phyloP scores from a whole-genome alignment of 2,329 filamentous ascomycete genomes.

The Emmonsiellopsis sp. region DNA sequence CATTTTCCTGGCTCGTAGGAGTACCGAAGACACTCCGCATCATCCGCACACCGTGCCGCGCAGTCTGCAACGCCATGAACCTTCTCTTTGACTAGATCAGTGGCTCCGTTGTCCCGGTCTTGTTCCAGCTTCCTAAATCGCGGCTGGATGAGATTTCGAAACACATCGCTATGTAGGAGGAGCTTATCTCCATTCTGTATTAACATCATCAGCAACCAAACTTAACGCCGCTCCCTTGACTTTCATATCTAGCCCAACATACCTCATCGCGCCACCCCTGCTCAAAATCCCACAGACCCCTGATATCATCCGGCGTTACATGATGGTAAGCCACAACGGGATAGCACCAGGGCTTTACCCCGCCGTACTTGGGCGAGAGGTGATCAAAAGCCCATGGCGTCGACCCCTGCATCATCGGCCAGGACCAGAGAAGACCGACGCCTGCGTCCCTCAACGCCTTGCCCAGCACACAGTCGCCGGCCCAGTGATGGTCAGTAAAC shows the following conservation, averaged over 20 bases:
- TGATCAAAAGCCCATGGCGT: constrained; percentile 36
- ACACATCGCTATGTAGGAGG: constrained; percentile 8
- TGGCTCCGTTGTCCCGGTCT: constrained; percentile 8
- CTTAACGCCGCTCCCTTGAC: neutral
- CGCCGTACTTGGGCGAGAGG: constrained; percentile 28
- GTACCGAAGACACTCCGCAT: constrained; percentile 8
- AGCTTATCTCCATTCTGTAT: constrained; percentile 1
- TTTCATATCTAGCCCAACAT: neutral
- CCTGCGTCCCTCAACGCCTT: constrained; percentile 39
- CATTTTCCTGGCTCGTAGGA: constrained; percentile 5
- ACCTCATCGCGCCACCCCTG: constrained; percentile 25
- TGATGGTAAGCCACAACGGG: constrained; percentile 43
- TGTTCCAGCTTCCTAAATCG: neutral
- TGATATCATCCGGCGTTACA: constrained; percentile 33
- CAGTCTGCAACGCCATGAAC: constrained; percentile 2
- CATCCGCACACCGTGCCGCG: neutral
- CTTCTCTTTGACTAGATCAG: neutral
- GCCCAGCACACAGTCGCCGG: constrained; percentile 42
- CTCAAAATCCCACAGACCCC: constrained; percentile 38
- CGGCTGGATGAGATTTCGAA: constrained; percentile 5
- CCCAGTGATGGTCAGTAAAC: constrained; percentile 39
- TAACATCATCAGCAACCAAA: neutral
- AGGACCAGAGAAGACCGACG: constrained; percentile 36
- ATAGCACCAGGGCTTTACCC: constrained; percentile 40
- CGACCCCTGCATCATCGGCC: constrained; percentile 38